phyloP scores from a whole-genome alignment of 371 early-diverging fungal species.

The Mortierella sp. region DNA sequence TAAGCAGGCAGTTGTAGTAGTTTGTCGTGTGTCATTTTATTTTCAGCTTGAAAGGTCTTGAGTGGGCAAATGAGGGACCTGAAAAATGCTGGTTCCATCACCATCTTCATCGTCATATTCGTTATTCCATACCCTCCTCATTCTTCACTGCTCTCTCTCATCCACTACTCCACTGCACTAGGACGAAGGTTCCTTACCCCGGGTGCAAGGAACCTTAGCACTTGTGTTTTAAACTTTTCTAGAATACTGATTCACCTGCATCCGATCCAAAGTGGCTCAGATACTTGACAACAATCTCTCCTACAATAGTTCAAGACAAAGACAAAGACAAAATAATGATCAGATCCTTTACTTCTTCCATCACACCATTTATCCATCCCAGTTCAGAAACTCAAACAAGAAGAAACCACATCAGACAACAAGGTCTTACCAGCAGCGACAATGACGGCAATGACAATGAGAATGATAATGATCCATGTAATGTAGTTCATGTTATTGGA shows the following conservation, averaged over 20 bases:
- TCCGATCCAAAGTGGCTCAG: conserved; percentile 48
- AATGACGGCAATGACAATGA: conserved; percentile 72
- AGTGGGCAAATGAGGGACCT: too few species aligned
- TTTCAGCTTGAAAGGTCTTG: background rate
- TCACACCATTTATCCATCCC: background rate
- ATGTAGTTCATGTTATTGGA: conserved; percentile 75
- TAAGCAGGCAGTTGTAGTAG: background rate
- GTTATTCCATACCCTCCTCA: background rate
- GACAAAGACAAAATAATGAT: conserved; percentile 1
- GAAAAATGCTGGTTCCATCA: background rate
- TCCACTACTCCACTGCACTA: background rate
- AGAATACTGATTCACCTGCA: conserved; percentile 8
- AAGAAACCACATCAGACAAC: background rate
- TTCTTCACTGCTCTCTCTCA: background rate
- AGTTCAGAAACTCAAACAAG: background rate
- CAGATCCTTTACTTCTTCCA: background rate
- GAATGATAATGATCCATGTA: conserved; percentile 76
- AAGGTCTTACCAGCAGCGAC: conserved; percentile 68
- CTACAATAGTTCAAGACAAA: conserved; percentile 15
- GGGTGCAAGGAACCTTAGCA: background rate
- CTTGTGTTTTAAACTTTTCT: background rate
- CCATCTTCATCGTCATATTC: too few species aligned
- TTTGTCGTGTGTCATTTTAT: background rate
- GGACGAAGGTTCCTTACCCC: too few species aligned
- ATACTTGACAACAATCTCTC: conserved; percentile 58